These are phyloP conservation scores for Ampelomyces quisqualis DNA, from an alignment of 2,329 filamentous ascomycete genomes.

Conservation along the genomic window DNA sequence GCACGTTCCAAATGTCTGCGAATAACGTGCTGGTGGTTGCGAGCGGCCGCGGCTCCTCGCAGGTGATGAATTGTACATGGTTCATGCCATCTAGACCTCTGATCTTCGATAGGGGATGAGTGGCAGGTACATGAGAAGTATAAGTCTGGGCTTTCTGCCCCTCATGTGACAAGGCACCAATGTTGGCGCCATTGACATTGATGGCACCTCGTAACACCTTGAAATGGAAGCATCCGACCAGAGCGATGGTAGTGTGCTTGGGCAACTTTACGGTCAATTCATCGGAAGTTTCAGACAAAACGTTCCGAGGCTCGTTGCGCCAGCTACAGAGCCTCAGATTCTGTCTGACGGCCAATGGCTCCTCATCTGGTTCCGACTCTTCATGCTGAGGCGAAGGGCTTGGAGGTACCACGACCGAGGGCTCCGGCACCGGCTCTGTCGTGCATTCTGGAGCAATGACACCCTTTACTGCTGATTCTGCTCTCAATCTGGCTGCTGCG, in stretches of 20 bases:
- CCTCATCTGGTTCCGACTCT: slow-evolving; percentile 21
- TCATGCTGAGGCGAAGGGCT: slow-evolving; percentile 18
- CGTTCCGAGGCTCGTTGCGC: slow-evolving; percentile 23
- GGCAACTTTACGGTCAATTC: slow-evolving; percentile 31
- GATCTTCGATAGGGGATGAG: slow-evolving; percentile 69
- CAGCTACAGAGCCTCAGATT: slow-evolving; percentile 38
- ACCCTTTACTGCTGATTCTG: slow-evolving; percentile 19
- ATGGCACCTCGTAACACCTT: slow-evolving; percentile 62
- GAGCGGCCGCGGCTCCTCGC: slow-evolving; percentile 55
- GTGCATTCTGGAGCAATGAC: slow-evolving; percentile 11
- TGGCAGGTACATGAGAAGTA: slow-evolving; percentile 67
- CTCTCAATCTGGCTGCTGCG: slow-evolving; percentile 35
- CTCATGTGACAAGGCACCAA: slow-evolving; percentile 49
- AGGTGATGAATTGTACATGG: slow-evolving; percentile 51
- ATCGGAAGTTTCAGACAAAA: slow-evolving; percentile 26
- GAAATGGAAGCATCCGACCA: slow-evolving; percentile 67
- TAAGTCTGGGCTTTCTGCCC: slow-evolving; percentile 17
- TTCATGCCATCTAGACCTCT: slow-evolving; percentile 54
- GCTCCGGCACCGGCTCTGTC: slow-evolving; percentile 14
- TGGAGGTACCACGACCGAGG: slow-evolving; percentile 19
- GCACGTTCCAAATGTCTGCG: slow-evolving; percentile 64
- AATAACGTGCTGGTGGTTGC: slow-evolving; percentile 66
- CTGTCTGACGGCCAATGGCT: slow-evolving; percentile 11
- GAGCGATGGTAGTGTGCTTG: slow-evolving; percentile 40
- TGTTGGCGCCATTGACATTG: slow-evolving; percentile 64